These are phyloP conservation scores for Ophiocordyceps camponoti-saundersi DNA, from an alignment of 2,329 filamentous ascomycete genomes.

Conservation along the genomic window DNA sequence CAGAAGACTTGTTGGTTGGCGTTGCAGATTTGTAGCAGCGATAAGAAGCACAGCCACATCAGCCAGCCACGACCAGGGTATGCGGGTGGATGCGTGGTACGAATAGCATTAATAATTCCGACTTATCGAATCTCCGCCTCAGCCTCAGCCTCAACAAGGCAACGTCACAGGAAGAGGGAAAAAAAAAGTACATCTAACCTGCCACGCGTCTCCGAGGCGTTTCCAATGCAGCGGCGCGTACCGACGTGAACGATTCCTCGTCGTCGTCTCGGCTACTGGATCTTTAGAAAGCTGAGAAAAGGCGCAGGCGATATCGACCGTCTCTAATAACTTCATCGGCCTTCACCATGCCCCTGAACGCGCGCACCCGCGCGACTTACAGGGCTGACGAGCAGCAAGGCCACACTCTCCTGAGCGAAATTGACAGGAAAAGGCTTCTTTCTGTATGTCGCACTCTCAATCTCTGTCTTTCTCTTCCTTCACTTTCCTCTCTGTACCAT, in stretches of 20 bases:
- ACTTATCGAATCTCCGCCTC: neutral
- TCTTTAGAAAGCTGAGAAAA: neutral
- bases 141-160: neutral
- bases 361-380: constrained; percentile 20
- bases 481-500: constrained; percentile 2
- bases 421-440: constrained; percentile 19
- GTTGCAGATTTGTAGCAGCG: neutral
- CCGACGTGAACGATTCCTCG: neutral
- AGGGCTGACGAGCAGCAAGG: constrained; percentile 18
- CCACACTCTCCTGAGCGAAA: constrained; percentile 17
- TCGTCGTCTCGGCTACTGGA: neutral
- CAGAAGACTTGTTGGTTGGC: too few species aligned
- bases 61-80: neutral
- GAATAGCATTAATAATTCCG: neutral
- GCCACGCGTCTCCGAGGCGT: neutral
- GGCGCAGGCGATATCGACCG: neutral
- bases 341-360: constrained; percentile 16
- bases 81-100: neutral
- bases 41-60: neutral
- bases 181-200: neutral
- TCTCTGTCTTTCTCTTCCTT: neutral
- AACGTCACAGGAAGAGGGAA: neutral
- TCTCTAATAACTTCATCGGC: neutral
- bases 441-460: constrained; percentile 10
- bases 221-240: neutral